These are phyloP conservation scores for Colletotrichum costaricense DNA, from an alignment of 2,329 filamentous ascomycete species.

Conservation along the genomic window DNA sequence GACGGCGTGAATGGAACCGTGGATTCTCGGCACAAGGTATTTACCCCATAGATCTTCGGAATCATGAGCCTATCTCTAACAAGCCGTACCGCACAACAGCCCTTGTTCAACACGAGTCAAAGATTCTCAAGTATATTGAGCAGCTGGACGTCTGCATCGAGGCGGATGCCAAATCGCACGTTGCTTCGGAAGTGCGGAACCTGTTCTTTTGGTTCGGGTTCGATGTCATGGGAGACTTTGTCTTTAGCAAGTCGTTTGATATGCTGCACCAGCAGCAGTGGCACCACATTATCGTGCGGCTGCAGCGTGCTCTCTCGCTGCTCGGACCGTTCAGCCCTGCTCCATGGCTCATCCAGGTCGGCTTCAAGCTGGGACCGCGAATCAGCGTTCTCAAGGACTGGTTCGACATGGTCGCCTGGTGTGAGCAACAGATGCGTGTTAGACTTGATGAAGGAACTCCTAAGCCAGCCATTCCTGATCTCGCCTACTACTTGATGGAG, in stretches of 20 bases:
- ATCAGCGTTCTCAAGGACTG: constrained; percentile 39
- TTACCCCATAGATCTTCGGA: constrained; percentile 6
- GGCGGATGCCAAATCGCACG: constrained; percentile 29
- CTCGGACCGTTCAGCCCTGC: constrained; percentile 44
- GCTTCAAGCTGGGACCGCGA: constrained; percentile 37
- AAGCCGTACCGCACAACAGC: constrained; percentile 28
- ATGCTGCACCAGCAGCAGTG: constrained; percentile 44
- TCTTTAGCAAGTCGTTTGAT: constrained; percentile 48
- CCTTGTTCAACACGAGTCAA: constrained; percentile 34
- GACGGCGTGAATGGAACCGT: constrained; percentile 40
- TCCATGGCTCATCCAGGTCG: constrained; percentile 42
- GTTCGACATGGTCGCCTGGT: constrained; percentile 39
- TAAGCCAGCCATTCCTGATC: constrained; percentile 26
- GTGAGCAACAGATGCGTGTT: constrained; percentile 34
- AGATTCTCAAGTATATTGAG: constrained; percentile 36
- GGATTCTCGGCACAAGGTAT: constrained; percentile 38
- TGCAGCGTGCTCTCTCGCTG: constrained; percentile 42
- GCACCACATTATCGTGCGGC: constrained; percentile 41
- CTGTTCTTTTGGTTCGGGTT: constrained; percentile 45
- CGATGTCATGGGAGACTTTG: constrained; percentile 50
- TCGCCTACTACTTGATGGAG: constrained; percentile 32
- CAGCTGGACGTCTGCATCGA: constrained; percentile 38
- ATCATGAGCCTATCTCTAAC: constrained; percentile 17
- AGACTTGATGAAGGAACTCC: constrained; percentile 25
- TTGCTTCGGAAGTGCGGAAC: constrained; percentile 36